phyloP scores from a whole-genome alignment of 2,329 filamentous ascomycete genomes.

The Ophiostoma triangulosporum region DNA sequence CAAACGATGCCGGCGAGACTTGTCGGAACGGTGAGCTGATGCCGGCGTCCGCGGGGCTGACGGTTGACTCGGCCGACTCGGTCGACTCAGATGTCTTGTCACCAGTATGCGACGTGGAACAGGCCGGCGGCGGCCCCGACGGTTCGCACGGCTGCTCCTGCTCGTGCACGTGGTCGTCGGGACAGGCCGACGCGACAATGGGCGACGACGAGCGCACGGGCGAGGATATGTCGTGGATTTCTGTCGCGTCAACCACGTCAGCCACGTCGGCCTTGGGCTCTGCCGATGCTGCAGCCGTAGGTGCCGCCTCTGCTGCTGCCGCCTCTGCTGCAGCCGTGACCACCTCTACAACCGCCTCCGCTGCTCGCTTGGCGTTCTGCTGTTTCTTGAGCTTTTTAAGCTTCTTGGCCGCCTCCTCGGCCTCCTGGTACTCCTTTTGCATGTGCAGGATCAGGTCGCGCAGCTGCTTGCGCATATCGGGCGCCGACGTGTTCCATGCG shows the following conservation, averaged over 20 bases:
- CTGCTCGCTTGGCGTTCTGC: neutral
- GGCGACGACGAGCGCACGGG: conserved; percentile 1
- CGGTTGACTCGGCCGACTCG: neutral
- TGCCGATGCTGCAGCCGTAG: neutral
- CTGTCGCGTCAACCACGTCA: neutral
- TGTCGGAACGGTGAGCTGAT: conserved; percentile 9
- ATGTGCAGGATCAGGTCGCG: conserved; percentile 52
- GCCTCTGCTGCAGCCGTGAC: no score
- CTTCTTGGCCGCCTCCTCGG: conserved; percentile 25
- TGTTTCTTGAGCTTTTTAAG: conserved; percentile 9
- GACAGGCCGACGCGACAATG: neutral
- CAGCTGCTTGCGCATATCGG: conserved; percentile 49
- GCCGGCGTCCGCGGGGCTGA: conserved; percentile 1
- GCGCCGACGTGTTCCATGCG: conserved; percentile 40
- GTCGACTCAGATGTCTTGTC: neutral
- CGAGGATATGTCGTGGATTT: neutral
- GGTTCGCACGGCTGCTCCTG: neutral
- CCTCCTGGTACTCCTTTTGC: conserved; percentile 41
- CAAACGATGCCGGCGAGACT: conserved; percentile 3
- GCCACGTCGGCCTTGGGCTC: neutral
- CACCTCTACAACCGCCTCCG: neutral
- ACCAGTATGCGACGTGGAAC: no score
- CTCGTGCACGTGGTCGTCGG: neutral
- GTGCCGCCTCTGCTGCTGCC: neutral
- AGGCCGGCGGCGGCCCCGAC: neutral